These are phyloP conservation scores for Nicotiana obtusifolia DNA, from an alignment of 257 asterid species.

Conservation along the genomic window DNA sequence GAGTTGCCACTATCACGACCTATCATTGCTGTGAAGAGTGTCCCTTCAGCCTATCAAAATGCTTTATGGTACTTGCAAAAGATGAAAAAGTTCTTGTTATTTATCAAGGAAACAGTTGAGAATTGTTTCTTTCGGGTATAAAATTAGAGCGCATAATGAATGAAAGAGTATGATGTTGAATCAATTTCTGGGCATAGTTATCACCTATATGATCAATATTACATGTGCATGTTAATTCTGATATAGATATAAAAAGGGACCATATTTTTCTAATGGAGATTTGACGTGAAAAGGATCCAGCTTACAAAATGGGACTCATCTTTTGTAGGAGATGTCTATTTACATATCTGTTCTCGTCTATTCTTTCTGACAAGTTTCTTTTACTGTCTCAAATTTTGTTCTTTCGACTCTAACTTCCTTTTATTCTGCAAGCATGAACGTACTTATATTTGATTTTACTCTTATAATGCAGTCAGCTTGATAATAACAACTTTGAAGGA, in stretches of 20 bases:
- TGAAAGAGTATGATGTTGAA: neutral
- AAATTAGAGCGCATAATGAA: neutral
- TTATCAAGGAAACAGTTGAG: conserved; percentile 2
- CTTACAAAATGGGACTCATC: neutral
- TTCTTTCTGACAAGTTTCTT: neutral
- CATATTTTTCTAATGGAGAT: neutral
- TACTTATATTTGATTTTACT: neutral
- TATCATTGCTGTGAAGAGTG: neutral
- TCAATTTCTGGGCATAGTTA: conserved; percentile 5
- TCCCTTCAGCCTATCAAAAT: neutral
- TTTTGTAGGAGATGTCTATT: neutral
- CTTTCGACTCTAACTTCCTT: neutral
- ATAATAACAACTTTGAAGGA: conserved; percentile 72
- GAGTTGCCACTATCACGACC: neutral
- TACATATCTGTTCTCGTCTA: neutral
- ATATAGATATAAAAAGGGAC: neutral
- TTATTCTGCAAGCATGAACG: neutral
- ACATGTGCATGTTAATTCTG: neutral
- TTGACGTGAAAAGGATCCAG: neutral
- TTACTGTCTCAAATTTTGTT: conserved; percentile 4
- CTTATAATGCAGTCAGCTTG: conserved; percentile 69
- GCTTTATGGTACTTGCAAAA: neutral
- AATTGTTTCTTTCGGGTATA: neutral
- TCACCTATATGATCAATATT: neutral
- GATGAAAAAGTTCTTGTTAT: neutral